These are phyloP conservation scores for Sphenostylis stenocarpa DNA, from an alignment of 306 rosid genomes.

Conservation along the genomic window DNA sequence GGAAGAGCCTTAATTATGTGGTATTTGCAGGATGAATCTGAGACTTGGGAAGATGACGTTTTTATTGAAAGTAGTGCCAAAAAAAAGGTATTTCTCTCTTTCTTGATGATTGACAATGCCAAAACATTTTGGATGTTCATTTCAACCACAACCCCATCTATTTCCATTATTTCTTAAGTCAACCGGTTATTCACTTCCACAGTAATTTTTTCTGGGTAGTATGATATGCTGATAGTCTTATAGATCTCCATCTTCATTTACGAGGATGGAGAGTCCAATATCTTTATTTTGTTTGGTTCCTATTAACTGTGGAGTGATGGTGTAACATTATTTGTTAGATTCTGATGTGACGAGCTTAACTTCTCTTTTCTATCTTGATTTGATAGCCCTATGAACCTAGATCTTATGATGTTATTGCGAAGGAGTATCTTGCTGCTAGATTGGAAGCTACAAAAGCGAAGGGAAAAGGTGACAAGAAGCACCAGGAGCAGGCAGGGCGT, in stretches of 20 bases:
- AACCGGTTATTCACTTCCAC: neutral
- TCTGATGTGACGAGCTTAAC: conserved; percentile 23
- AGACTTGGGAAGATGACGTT: conserved; percentile 76
- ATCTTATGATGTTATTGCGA: conserved; percentile 74
- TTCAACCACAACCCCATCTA: neutral
- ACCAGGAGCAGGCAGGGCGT: conserved; percentile 73
- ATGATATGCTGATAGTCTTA: neutral
- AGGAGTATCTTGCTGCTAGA: conserved; percentile 81
- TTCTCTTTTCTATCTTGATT: conserved; percentile 31
- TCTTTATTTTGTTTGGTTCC: conserved; percentile 16
- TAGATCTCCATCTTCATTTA: neutral
- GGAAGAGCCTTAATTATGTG: conserved; percentile 12
- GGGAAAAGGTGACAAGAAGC: conserved; percentile 66
- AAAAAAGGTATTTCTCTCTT: conserved; percentile 52
- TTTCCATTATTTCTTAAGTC: conserved; percentile 7
- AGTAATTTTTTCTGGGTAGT: neutral
- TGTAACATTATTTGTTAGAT: neutral
- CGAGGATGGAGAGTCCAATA: neutral
- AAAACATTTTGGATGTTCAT: neutral
- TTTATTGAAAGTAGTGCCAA: conserved; percentile 35
- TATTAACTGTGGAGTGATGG: neutral
- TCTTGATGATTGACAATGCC: conserved; percentile 12
- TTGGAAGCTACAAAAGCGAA: conserved; percentile 80
- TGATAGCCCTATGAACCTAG: conserved; percentile 60
- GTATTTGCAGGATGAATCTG: conserved; percentile 59